Evolutionary conservation across 495 filamentous ascomycete species (phyloP).

Genomic region (Aspergillus conjunctus): DNA sequence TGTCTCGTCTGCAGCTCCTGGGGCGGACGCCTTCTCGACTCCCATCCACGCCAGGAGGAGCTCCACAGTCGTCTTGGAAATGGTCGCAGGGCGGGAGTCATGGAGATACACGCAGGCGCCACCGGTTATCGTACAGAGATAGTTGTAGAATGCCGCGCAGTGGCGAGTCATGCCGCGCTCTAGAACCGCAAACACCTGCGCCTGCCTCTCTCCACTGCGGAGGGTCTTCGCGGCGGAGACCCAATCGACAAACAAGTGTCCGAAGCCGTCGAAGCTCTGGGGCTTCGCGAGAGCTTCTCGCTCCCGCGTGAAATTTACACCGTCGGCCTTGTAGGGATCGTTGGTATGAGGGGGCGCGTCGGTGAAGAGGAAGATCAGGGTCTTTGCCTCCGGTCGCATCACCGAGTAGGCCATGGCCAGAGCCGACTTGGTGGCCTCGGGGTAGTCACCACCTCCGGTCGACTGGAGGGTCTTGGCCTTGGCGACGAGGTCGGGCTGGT

Average conservation of each 20-base stretch:
- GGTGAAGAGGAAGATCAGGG: constrained; percentile 48
- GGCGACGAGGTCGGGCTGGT: constrained; percentile 19
- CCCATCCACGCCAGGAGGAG: constrained; percentile 52
- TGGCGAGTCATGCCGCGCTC: constrained; percentile 6
- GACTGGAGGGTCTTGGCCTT: constrained; percentile 13
- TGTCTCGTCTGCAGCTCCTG: neutral
- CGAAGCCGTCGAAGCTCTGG: constrained; percentile 31
- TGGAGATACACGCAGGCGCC: constrained; percentile 39
- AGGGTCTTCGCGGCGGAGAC: constrained; percentile 34
- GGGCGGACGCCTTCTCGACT: constrained; percentile 34
- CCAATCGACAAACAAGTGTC: constrained; percentile 44
- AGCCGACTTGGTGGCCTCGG: constrained; percentile 49
- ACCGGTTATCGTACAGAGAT: constrained; percentile 39
- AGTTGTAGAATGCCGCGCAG: constrained; percentile 32
- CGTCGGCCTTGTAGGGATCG: neutral
- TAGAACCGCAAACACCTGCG: constrained; percentile 42
- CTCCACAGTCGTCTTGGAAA: constrained; percentile 45
- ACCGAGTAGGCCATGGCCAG: constrained; percentile 44
- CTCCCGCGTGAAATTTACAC: neutral
- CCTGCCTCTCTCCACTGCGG: constrained; percentile 32
- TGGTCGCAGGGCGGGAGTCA: constrained; percentile 24
- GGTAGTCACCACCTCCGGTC: constrained; percentile 36
- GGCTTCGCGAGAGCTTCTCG: constrained; percentile 19
- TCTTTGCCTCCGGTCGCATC: constrained; percentile 48
- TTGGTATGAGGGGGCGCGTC: constrained; percentile 48